These are phyloP conservation scores for Strigomonas culicis DNA, from an alignment of 208 protist genomes.

Conservation along the genomic window DNA sequence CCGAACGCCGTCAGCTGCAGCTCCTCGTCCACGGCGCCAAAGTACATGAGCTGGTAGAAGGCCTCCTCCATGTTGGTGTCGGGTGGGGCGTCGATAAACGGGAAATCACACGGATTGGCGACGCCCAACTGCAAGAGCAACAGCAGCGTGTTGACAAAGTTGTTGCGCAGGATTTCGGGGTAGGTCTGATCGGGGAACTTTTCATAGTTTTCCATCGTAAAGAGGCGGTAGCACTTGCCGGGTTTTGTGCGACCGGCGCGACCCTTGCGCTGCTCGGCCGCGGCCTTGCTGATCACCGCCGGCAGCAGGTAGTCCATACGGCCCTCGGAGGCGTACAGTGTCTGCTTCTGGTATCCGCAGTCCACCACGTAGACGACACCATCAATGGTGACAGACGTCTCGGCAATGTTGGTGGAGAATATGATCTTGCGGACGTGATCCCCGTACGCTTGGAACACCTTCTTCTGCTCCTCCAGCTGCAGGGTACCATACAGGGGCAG, in stretches of 20 bases:
- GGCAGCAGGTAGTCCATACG: slow-evolving; percentile 97
- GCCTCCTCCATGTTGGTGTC: slow-evolving; percentile 95
- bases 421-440: slow-evolving; percentile 92
- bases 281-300: slow-evolving; percentile 97
- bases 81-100: slow-evolving; percentile 97
- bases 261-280: slow-evolving; percentile 98
- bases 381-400: slow-evolving; percentile 99
- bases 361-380: slow-evolving; percentile 99
- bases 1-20: slow-evolving; percentile 71
- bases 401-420: slow-evolving; percentile 99
- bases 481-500: slow-evolving; percentile 84
- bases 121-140: slow-evolving; percentile 96
- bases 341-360: slow-evolving; percentile 99
- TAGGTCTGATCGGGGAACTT: slow-evolving; percentile 74
- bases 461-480: slow-evolving; percentile 66
- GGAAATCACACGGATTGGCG: slow-evolving; percentile 95
- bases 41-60: slow-evolving; percentile 96
- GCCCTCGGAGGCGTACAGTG: slow-evolving; percentile 93
- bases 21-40: slow-evolving; percentile 98
- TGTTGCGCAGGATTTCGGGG: slow-evolving; percentile 97
- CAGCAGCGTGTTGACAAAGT: slow-evolving; percentile 94
- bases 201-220: slow-evolving; percentile 85
- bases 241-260: slow-evolving; percentile 98
- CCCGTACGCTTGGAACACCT: slow-evolving; percentile 49
- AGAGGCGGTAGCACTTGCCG: slow-evolving; percentile 98